phyloP scores from a whole-genome alignment of 2,329 filamentous ascomycete species.

The Talaromyces sp. region DNA sequence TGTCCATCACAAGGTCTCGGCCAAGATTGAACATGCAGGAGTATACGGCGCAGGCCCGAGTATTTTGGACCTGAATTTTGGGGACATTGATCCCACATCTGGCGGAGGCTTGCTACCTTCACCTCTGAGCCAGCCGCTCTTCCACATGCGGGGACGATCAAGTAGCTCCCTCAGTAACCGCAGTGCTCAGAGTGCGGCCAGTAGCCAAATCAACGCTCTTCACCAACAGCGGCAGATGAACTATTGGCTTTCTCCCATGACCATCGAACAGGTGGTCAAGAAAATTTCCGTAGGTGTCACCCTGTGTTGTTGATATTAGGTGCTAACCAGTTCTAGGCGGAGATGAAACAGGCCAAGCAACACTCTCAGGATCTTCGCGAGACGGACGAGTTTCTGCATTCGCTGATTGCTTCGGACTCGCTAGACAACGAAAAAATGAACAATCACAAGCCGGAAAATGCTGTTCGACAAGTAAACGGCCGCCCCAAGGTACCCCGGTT shows the following conservation, averaged over 20 bases:
- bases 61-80: conserved; percentile 82
- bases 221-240: conserved; percentile 70
- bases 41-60: conserved; percentile 66
- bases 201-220: conserved; percentile 51
- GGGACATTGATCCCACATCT: conserved; percentile 74
- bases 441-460: conserved; percentile 40
- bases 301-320: neutral
- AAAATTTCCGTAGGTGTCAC: conserved; percentile 59
- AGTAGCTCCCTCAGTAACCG: conserved; percentile 61
- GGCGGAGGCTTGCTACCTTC: conserved; percentile 67
- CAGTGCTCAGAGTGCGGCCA: conserved; percentile 50
- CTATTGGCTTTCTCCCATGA: conserved; percentile 82
- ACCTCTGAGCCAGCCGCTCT: conserved; percentile 57
- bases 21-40: conserved; percentile 92
- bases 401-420: conserved; percentile 67
- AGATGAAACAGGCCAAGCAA: conserved; percentile 83
- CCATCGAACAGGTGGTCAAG: conserved; percentile 91
- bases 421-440: conserved; percentile 43
- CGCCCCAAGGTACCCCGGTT: conserved; percentile 49
- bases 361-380: conserved; percentile 80
- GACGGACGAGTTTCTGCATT: conserved; percentile 73
- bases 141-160: conserved; percentile 63
- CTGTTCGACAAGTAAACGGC: conserved; percentile 41
- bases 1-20: conserved; percentile 95
- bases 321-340: conserved; percentile 51